Evolutionary conservation across 2,329 filamentous ascomycete genomes (phyloP).

Genomic region (Hypoxylon sp.): DNA sequence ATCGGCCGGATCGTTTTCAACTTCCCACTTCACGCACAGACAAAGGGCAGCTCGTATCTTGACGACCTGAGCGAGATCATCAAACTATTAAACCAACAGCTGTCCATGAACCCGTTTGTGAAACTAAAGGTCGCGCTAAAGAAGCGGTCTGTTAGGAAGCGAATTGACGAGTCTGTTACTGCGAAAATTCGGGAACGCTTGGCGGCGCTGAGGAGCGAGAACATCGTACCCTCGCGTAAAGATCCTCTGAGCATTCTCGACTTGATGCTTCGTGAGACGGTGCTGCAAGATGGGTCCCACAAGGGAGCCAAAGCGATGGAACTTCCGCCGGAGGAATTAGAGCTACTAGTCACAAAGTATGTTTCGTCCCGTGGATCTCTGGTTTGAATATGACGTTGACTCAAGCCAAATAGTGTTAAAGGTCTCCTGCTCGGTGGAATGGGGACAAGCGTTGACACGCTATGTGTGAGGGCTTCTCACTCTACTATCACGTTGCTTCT

Average conservation of each 20-base stretch:
- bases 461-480: slow-evolving; percentile 26
- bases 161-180: slow-evolving; percentile 28
- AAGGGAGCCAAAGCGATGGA: slow-evolving; percentile 31
- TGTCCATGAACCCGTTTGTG: slow-evolving; percentile 48
- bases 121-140: slow-evolving; percentile 44
- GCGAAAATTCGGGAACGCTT: slow-evolving; percentile 33
- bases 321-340: slow-evolving; percentile 21
- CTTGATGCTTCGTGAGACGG: slow-evolving; percentile 40
- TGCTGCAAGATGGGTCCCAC: slow-evolving; percentile 19
- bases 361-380: not conserved
- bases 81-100: slow-evolving; percentile 48
- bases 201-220: slow-evolving; percentile 26
- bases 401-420: slow-evolving; percentile 36
- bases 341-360: slow-evolving; percentile 45
- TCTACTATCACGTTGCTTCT: not conserved
- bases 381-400: not conserved
- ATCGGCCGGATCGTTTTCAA: slow-evolving; percentile 20
- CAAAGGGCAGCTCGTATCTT: slow-evolving; percentile 41
- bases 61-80: slow-evolving; percentile 44
- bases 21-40: slow-evolving; percentile 17
- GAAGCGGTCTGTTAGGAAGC: slow-evolving; percentile 22
- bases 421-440: slow-evolving; percentile 50
- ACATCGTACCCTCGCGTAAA: slow-evolving; percentile 34
- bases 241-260: slow-evolving; percentile 40
- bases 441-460: slow-evolving; percentile 48